phyloP scores from a whole-genome alignment of 495 filamentous ascomycete species.

The Penicillium flavigenum region DNA sequence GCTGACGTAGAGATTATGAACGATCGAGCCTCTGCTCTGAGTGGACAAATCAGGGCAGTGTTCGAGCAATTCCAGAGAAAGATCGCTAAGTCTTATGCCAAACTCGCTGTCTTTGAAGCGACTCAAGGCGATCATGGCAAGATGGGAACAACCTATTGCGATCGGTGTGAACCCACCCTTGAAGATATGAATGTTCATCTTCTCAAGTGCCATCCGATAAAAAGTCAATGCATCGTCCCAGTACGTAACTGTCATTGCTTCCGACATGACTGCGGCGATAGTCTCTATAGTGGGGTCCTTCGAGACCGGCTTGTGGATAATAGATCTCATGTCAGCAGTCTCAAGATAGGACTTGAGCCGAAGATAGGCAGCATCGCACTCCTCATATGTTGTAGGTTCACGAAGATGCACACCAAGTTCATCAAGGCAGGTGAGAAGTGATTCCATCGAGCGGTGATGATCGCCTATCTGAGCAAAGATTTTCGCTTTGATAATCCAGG shows the following conservation, averaged over 20 bases:
- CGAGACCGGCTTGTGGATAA: slow-evolving; percentile 51
- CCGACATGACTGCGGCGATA: slow-evolving; percentile 70
- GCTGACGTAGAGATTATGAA: slow-evolving; percentile 71
- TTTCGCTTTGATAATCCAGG: slow-evolving; percentile 74
- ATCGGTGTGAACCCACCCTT: slow-evolving; percentile 68
- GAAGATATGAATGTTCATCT: slow-evolving; percentile 67
- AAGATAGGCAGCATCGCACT: slow-evolving; percentile 72
- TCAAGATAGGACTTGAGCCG: slow-evolving; percentile 58
- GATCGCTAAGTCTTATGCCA: slow-evolving; percentile 60
- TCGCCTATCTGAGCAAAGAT: slow-evolving; percentile 73
- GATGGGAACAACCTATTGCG: slow-evolving; percentile 71
- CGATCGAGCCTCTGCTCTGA: slow-evolving; percentile 65
- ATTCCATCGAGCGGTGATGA: slow-evolving; percentile 62
- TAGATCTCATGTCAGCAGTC: slow-evolving; percentile 53
- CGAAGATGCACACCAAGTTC: slow-evolving; percentile 66
- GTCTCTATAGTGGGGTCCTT: slow-evolving; percentile 59
- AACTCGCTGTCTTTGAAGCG: slow-evolving; percentile 73
- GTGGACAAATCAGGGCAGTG: slow-evolving; percentile 67
- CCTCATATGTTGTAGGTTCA: slow-evolving; percentile 63
- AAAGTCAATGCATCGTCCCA: slow-evolving; percentile 76
- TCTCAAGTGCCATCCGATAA: slow-evolving; percentile 70
- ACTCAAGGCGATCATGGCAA: slow-evolving; percentile 69
- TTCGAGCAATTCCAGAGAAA: slow-evolving; percentile 66
- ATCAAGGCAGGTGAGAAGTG: slow-evolving; percentile 64
- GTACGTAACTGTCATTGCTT: slow-evolving; percentile 76